These are phyloP conservation scores for Lyophyllum shimeji DNA, from an alignment of 768 basidiomycete species.

Conservation along the genomic window DNA sequence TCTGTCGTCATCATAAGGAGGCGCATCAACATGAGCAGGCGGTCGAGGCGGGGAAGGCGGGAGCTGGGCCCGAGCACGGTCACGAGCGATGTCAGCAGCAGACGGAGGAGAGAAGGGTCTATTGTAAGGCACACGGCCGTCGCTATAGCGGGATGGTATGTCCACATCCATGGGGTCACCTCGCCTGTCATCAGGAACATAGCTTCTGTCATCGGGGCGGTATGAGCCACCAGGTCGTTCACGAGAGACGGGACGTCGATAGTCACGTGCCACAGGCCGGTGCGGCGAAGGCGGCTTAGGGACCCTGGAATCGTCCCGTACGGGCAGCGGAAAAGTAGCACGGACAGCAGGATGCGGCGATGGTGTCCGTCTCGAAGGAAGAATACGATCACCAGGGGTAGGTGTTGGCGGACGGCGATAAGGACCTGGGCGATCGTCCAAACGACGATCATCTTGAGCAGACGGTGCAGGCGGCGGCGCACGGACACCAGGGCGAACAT, in stretches of 20 bases:
- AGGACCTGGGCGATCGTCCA: conserved; percentile 23
- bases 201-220: conserved; percentile 38
- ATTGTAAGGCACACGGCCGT: conserved; percentile 24
- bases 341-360: conserved; percentile 12
- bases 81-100: conserved; percentile 27
- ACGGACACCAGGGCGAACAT: conserved; percentile 10
- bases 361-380: not conserved
- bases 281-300: conserved; percentile 25
- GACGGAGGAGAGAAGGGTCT: conserved; percentile 34
- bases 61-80: conserved; percentile 32
- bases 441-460: conserved; percentile 20
- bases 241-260: conserved; percentile 28
- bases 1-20: conserved; percentile 34
- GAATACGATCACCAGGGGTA: not conserved
- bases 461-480: conserved; percentile 1
- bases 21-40: conserved; percentile 21
- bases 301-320: conserved; percentile 30
- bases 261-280: conserved; percentile 28
- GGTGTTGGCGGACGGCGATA: conserved; percentile 16
- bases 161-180: conserved; percentile 35
- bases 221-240: conserved; percentile 30
- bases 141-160: conserved; percentile 31
- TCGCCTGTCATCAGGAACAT: conserved; percentile 33
- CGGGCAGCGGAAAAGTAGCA: conserved; percentile 18
- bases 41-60: conserved; percentile 28